Conservation (phyloP, 306 rosid genomes). For the Pueraria montana region DNA sequence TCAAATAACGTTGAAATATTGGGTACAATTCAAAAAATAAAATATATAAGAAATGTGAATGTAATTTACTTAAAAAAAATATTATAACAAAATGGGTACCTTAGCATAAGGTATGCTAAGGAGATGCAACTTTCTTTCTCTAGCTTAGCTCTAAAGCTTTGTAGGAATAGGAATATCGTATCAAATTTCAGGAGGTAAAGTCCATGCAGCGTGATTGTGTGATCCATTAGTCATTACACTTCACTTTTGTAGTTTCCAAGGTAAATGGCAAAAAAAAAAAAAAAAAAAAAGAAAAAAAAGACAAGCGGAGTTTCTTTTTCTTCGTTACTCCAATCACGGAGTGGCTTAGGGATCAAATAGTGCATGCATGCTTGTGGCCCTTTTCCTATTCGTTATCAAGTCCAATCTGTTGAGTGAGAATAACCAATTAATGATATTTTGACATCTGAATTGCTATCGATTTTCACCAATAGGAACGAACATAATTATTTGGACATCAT, state of each 20-base stretch:
- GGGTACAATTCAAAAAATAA: no score
- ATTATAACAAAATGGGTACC: no score
- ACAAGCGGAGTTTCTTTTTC: not conserved
- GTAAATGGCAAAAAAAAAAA: not conserved
- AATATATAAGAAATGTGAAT: no score
- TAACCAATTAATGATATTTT: not conserved
- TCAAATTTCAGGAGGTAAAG: not conserved
- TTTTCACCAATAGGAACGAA: not conserved
- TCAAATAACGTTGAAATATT: no score
- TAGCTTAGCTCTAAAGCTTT: no score
- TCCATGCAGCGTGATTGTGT: not conserved
- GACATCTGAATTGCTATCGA: constrained; percentile 14
- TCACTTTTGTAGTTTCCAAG: constrained; percentile 12
- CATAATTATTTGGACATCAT: not conserved
- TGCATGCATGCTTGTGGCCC: constrained; percentile 24
- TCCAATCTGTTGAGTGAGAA: not conserved
- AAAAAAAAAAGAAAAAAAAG: not conserved
- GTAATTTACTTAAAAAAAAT: no score
- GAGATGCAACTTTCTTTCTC: no score
- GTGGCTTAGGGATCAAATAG: constrained; percentile 39
- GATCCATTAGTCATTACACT: not conserved
- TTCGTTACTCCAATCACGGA: no score
- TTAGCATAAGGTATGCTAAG: no score
- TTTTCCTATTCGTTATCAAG: not conserved
- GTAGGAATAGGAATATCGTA: not conserved